Conservation (phyloP, 805 yeast genomes). For the Schwanniomyces pseudopolymorphus region DNA sequence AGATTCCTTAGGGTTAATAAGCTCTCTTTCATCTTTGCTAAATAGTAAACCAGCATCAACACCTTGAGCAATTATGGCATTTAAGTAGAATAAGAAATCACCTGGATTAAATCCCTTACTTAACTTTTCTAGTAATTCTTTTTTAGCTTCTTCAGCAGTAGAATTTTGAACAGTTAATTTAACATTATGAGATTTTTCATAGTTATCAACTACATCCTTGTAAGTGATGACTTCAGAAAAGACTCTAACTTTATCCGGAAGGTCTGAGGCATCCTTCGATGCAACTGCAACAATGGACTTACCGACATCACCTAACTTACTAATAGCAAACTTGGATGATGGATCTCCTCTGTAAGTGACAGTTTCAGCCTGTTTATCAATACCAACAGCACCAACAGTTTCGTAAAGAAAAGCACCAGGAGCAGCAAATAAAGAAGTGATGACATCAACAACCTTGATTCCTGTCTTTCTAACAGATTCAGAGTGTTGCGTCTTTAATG, state of each 20-base stretch:
- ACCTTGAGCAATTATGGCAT: conserved; percentile 36
- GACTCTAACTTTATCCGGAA: conserved; percentile 47
- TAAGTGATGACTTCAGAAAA: conserved; percentile 41
- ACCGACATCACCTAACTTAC: conserved; percentile 45
- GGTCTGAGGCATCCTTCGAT: conserved; percentile 29
- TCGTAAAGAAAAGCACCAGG: conserved; percentile 37
- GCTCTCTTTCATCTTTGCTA: conserved; percentile 24
- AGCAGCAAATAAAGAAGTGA: conserved; percentile 37
- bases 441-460: conserved; percentile 46
- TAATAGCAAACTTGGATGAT: conserved; percentile 30
- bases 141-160: conserved; percentile 28
- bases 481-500: conserved; percentile 35
- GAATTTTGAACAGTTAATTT: conserved; percentile 29
- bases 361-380: conserved; percentile 31
- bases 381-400: conserved; percentile 34
- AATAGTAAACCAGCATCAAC: conserved; percentile 36
- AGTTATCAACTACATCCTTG: conserved; percentile 37
- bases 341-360: conserved; percentile 43
- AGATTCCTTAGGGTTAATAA: conserved; percentile 36
- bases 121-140: conserved; percentile 25
- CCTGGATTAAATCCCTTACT: conserved; percentile 27
- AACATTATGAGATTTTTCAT: conserved; percentile 39
- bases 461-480: conserved; percentile 42
- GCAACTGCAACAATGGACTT: conserved; percentile 41
- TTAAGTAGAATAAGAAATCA: conserved; percentile 40